Conservation (phyloP, 306 rosid species). For the Comarum palustre region DNA sequence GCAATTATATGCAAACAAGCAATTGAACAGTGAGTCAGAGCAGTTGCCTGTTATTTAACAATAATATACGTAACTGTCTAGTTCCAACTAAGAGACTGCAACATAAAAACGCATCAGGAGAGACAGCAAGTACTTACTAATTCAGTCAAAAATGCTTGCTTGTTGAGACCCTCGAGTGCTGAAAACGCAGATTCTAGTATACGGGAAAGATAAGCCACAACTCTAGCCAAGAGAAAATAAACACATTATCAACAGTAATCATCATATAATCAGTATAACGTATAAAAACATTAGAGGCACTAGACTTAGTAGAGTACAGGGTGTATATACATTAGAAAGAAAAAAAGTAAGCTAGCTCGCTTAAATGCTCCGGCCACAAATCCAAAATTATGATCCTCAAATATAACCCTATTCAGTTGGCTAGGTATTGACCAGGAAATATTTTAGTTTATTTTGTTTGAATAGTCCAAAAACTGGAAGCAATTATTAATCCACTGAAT, state of each 20-base stretch:
- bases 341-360: neutral
- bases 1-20: neutral
- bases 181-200: constrained; percentile 94
- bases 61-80: neutral
- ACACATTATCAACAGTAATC: constrained; percentile 22
- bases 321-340: neutral
- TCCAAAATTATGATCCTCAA: neutral
- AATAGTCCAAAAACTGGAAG: neutral
- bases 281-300: neutral
- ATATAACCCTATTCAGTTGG: neutral
- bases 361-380: neutral
- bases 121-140: constrained; percentile 45
- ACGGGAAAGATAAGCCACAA: constrained; percentile 96
- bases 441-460: neutral
- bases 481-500: neutral
- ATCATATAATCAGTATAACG: neutral
- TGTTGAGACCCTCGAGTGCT: constrained; percentile 93
- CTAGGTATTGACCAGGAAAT: neutral
- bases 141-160: constrained; percentile 94
- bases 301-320: too few species aligned
- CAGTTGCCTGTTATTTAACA: neutral
- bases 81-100: neutral
- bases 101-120: constrained; percentile 2
- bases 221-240: constrained; percentile 51
- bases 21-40: neutral